A percentile compares a stretch with the other conserved stretches of the same genome.
Conservation (phyloP, 371 early-diverging fungal genomes). For the Parasitella parasitica region DNA sequence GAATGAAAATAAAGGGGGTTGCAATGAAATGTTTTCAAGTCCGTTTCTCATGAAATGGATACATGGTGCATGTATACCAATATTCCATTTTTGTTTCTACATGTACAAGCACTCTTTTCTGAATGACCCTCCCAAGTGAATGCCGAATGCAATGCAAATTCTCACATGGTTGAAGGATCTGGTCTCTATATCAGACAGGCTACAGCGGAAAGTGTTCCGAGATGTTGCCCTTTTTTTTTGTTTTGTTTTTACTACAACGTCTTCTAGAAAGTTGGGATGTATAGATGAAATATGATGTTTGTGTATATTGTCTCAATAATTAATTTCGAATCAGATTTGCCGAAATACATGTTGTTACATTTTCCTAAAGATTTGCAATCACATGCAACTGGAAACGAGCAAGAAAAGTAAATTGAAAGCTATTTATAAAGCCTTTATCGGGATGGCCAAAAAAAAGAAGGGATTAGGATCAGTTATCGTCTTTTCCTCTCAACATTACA, state of each 20-base stretch:
- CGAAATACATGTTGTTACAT: not conserved
- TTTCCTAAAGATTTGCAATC: not conserved
- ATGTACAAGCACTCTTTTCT: not conserved
- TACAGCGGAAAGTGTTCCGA: not conserved
- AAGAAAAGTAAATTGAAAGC: not conserved
- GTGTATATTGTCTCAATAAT: too few relatives aligned
- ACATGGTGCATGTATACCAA: not conserved
- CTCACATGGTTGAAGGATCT: not conserved
- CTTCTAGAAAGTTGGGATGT: too few relatives aligned
- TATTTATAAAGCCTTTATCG: not conserved
- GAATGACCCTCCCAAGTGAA: not conserved
- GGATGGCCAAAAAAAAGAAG: not conserved
- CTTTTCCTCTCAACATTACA: not conserved
- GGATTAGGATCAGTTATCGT: too few relatives aligned
- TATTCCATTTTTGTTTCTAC: not conserved
- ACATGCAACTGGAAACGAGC: not conserved
- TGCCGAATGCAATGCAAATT: not conserved
- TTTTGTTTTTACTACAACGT: not conserved
- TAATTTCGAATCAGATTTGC: not conserved
- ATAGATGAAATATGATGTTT: too few relatives aligned
- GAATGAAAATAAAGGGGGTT: not conserved
- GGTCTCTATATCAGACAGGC: not conserved
- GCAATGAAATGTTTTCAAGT: not conserved
- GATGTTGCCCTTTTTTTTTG: not conserved
- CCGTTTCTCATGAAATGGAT: not conserved